Conservation (phyloP, 208 protist species). For the Tritrichomonas musculus region DNA sequence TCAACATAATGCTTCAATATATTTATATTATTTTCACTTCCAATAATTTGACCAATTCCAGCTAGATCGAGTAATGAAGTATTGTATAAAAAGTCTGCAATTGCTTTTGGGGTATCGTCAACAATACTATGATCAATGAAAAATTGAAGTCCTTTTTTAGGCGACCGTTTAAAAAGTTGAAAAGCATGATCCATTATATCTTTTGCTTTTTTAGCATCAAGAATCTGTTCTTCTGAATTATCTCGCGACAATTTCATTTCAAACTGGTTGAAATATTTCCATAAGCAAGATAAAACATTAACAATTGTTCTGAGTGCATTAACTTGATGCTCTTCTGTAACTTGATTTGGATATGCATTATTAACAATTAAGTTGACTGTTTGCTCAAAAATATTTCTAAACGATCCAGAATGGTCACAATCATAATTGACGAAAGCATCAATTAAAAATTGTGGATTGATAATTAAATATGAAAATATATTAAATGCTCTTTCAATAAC, state of each 20-base stretch:
- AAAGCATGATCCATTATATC: background rate
- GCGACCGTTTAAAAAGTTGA: background rate
- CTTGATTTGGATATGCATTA: background rate
- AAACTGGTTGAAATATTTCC: conserved; percentile 16
- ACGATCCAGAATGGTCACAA: background rate
- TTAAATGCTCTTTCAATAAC: background rate
- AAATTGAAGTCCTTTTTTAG: conserved; percentile 7
- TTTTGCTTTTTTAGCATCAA: conserved; percentile 18
- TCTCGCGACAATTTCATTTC: background rate
- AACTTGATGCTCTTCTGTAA: background rate
- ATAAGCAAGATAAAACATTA: background rate
- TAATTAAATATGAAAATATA: background rate
- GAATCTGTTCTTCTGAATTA: background rate
- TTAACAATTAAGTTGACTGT: background rate
- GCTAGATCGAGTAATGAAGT: background rate
- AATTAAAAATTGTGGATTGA: background rate
- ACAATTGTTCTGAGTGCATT: background rate
- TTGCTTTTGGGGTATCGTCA: background rate
- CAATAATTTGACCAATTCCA: background rate
- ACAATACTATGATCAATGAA: background rate
- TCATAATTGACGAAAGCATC: conserved; percentile 27
- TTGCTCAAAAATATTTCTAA: background rate
- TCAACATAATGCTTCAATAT: background rate
- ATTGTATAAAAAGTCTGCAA: background rate
- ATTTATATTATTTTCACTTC: background rate